phyloP scores from a whole-genome alignment of 768 basidiomycete genomes.

The Myochromella boudieri region DNA sequence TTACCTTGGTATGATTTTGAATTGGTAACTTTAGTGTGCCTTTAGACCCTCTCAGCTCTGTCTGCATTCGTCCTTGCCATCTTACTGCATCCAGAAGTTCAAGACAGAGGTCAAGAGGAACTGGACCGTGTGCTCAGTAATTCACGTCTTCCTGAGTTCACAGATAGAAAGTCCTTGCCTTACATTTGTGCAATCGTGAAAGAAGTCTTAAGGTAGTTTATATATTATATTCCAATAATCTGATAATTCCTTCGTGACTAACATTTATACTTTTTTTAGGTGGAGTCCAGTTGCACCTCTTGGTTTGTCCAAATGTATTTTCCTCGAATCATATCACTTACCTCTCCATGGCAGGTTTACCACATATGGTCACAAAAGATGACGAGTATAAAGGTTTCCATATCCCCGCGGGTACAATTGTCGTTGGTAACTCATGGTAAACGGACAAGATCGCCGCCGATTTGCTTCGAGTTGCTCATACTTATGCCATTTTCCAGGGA shows the following conservation, averaged over 20 bases:
- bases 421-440: constrained; percentile 44
- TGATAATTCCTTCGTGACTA: background rate
- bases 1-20: background rate
- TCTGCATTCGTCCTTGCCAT: constrained; percentile 36
- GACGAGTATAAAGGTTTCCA: constrained; percentile 43
- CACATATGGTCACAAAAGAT: constrained; percentile 38
- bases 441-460: background rate
- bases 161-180: constrained; percentile 31
- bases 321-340: no score
- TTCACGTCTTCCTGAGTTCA: constrained; percentile 27
- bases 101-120: constrained; percentile 29
- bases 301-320: constrained; percentile 22
- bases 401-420: constrained; percentile 44
- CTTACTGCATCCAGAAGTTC: constrained; percentile 33
- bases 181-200: constrained; percentile 42
- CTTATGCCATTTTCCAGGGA: constrained; percentile 38
- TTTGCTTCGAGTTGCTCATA: background rate
- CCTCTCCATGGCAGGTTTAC: constrained; percentile 25
- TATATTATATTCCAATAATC: no score
- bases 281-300: constrained; percentile 32
- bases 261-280: constrained; percentile 15
- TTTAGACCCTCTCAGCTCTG: constrained; percentile 32
- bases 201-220: constrained; percentile 35
- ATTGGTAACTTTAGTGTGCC: background rate
- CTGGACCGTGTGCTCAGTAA: constrained; percentile 29